These are phyloP conservation scores for Orbilia ellipsospora DNA, from an alignment of 2,329 filamentous ascomycete genomes.

Conservation along the genomic window DNA sequence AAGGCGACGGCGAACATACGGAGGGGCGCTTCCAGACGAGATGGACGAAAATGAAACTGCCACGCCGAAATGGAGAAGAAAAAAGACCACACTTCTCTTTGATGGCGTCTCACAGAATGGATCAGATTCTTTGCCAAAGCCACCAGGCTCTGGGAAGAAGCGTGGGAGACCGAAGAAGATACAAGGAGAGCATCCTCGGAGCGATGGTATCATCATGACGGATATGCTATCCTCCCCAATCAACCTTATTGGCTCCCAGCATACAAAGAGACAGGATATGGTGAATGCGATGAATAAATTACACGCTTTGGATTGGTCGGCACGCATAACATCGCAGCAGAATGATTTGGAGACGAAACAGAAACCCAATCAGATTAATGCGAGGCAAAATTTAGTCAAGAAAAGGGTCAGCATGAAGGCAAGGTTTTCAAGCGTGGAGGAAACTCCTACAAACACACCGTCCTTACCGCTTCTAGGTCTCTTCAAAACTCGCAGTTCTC, in stretches of 20 bases:
- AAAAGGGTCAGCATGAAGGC: conserved; percentile 10
- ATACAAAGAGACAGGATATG: conserved; percentile 1
- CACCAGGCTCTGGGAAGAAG: conserved; percentile 37
- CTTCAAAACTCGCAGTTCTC: background rate
- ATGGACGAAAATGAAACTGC: conserved; percentile 6
- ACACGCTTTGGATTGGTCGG: conserved; percentile 9
- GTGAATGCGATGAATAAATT: conserved; percentile 10
- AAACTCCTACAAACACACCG: background rate
- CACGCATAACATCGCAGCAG: background rate
- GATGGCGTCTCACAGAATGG: background rate
- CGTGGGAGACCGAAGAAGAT: conserved; percentile 38
- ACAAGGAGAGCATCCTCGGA: background rate
- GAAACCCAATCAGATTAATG: background rate
- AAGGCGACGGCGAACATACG: background rate
- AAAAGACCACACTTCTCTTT: background rate
- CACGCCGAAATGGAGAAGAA: background rate
- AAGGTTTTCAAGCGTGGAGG: background rate
- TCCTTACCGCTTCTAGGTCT: background rate
- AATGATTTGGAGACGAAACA: background rate
- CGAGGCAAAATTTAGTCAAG: background rate
- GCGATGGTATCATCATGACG: conserved; percentile 5
- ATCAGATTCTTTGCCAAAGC: background rate
- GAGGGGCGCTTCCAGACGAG: background rate
- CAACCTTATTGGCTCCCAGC: background rate
- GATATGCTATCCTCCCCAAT: background rate